These are phyloP conservation scores for Primulina eburnea DNA, from an alignment of 257 asterid genomes.

Conservation along the genomic window DNA sequence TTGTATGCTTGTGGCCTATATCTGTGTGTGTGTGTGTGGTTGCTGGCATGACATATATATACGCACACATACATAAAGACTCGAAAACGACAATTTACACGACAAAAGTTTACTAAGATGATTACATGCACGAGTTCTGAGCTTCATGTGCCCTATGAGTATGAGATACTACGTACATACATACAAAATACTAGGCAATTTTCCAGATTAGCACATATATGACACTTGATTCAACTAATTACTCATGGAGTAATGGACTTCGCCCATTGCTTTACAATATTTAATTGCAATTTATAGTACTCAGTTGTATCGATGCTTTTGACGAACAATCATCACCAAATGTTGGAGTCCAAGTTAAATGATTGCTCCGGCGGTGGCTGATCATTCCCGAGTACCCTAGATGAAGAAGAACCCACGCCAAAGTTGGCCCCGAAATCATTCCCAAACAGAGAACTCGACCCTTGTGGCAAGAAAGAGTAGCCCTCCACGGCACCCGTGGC, in stretches of 20 bases:
- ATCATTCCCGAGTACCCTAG: slow-evolving; percentile 42
- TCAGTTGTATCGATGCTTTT: neutral
- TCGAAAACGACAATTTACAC: neutral
- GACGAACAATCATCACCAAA: slow-evolving; percentile 39
- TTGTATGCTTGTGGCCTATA: no score
- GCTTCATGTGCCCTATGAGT: neutral
- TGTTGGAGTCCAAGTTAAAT: slow-evolving; percentile 55
- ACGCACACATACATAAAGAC: neutral
- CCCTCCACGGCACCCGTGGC: slow-evolving; percentile 22
- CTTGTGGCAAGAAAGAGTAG: slow-evolving; percentile 29
- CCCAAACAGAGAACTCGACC: slow-evolving; percentile 31
- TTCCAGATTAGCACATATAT: neutral
- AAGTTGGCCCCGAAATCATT: slow-evolving; percentile 31
- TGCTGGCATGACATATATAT: no score
- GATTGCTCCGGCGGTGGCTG: slow-evolving; percentile 52
- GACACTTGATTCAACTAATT: neutral
- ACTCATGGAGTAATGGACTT: neutral
- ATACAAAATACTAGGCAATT: neutral
- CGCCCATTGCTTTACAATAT: neutral
- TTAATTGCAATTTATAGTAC: neutral
- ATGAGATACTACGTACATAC: neutral
- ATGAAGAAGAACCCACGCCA: slow-evolving; percentile 35
- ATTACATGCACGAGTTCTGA: neutral
- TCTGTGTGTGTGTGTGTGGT: no score
- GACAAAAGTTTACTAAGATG: neutral